These are phyloP conservation scores for Boletus rufocinnamomeus DNA, from an alignment of 768 basidiomycete species.

Conservation along the genomic window DNA sequence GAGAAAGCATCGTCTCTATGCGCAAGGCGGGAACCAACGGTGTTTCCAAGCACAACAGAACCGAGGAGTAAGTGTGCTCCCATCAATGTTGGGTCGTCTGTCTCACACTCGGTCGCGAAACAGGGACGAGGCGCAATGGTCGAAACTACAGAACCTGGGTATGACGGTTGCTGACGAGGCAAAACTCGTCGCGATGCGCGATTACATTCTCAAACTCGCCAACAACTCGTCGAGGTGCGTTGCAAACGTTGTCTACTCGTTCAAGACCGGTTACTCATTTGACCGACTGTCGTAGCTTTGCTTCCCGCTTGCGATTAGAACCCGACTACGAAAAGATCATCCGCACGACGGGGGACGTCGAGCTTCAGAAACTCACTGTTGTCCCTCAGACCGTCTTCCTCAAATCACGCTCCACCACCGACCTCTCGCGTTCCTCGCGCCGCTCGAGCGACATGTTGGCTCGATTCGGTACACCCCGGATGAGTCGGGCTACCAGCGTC, in stretches of 20 bases:
- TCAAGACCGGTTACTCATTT: constrained; percentile 5
- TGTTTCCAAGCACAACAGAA: constrained; percentile 49
- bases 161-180: constrained; percentile 81
- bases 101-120: neutral
- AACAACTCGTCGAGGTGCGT: constrained; percentile 73
- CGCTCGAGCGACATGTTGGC: constrained; percentile 43
- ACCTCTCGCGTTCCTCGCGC: constrained; percentile 43
- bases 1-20: constrained; percentile 69
- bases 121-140: constrained; percentile 78
- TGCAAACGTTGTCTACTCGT: neutral
- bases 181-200: constrained; percentile 86
- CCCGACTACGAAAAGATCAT: constrained; percentile 63
- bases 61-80: constrained; percentile 71
- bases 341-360: constrained; percentile 65
- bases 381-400: constrained; percentile 92
- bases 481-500: constrained; percentile 49
- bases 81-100: neutral
- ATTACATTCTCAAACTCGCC: constrained; percentile 85
- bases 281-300: constrained; percentile 49
- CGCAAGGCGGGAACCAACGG: constrained; percentile 50
- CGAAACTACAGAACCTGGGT: constrained; percentile 83
- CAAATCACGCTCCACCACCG: constrained; percentile 45
- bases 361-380: constrained; percentile 84
- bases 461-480: constrained; percentile 53
- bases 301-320: constrained; percentile 63